Percentiles rank a stretch among this genome's conserved stretches.
phyloP scores from a whole-genome alignment of 169 alveolate genomes.

The Plasmodium blacklocki region DNA sequence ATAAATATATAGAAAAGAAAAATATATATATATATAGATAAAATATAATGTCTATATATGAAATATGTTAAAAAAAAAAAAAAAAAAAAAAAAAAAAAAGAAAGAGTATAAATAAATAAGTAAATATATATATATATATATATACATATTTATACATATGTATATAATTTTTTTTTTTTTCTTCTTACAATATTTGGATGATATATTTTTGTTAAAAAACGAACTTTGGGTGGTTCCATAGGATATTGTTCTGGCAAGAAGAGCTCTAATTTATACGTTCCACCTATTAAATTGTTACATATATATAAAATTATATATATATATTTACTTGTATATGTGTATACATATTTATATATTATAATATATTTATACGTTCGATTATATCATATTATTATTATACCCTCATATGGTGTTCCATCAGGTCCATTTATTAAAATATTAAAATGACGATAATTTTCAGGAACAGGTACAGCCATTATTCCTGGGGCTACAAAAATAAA shows the following conservation, averaged over 20 bases:
- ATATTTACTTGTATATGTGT: background rate
- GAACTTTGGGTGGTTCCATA: conserved; percentile 99
- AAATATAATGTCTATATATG: no score
- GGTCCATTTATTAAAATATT: conserved; percentile 97
- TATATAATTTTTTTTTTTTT: conserved; percentile 28
- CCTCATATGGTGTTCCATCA: conserved; percentile 97
- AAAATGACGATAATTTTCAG: conserved; percentile 96
- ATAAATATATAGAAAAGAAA: background rate
- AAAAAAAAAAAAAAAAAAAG: background rate
- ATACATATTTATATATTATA: background rate
- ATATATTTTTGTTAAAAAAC: conserved; percentile 97
- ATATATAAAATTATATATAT: background rate
- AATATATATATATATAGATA: background rate
- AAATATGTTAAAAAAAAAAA: background rate
- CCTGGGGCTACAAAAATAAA: conserved; percentile 92
- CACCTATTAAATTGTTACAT: conserved; percentile 81
- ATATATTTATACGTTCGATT: background rate
- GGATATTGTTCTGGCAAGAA: conserved; percentile 98
- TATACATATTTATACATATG: conserved; percentile 16
- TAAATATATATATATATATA: background rate
- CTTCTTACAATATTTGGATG: conserved; percentile 96
- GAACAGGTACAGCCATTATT: conserved; percentile 94
- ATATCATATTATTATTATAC: conserved; percentile 74
- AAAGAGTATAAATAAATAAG: conserved; percentile 16
- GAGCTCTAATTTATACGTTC: conserved; percentile 95